phyloP scores from a whole-genome alignment of 192 early-diverging fungal genomes.

The Phlyctochytrium arcticum region DNA sequence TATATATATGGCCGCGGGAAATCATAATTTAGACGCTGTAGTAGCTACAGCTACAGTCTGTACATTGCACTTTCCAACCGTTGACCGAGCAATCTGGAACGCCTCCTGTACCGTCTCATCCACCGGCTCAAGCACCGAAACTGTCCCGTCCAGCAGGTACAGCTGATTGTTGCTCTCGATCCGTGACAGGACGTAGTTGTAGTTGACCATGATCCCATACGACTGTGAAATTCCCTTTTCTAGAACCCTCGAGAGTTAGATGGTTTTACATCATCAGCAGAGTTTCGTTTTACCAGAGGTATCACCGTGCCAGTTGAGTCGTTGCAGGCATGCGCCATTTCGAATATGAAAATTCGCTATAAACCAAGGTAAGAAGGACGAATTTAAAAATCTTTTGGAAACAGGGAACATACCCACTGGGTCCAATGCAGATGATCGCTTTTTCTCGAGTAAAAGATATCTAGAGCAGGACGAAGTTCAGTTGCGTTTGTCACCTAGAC shows the following conservation, averaged over 20 bases:
- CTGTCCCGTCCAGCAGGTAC: slow-evolving; percentile 41
- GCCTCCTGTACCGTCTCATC: slow-evolving; percentile 23
- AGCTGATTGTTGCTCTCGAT: slow-evolving; percentile 79
- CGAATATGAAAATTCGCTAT: slow-evolving; percentile 93
- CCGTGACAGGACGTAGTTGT: slow-evolving; percentile 71
- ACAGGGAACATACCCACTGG: slow-evolving; percentile 62
- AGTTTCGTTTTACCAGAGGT: slow-evolving; percentile 67
- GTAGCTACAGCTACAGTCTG: no score
- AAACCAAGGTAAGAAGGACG: no score
- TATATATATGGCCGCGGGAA: no score
- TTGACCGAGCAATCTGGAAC: not conserved
- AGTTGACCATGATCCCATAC: slow-evolving; percentile 94
- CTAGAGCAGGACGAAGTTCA: slow-evolving; percentile 13
- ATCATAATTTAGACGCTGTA: no score
- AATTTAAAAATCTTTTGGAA: not conserved
- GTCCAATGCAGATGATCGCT: slow-evolving; percentile 65
- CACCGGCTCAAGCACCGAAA: slow-evolving; percentile 28
- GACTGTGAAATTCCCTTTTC: slow-evolving; percentile 78
- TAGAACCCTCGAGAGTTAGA: no score
- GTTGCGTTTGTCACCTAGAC: no score
- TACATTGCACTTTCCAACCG: not conserved
- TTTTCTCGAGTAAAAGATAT: slow-evolving; percentile 68
- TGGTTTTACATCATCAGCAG: no score
- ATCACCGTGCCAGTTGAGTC: slow-evolving; percentile 87
- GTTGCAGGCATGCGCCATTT: slow-evolving; percentile 86